Conservation (phyloP, 1,284 basidiomycete genomes). For the Clitocybe nebularis region DNA sequence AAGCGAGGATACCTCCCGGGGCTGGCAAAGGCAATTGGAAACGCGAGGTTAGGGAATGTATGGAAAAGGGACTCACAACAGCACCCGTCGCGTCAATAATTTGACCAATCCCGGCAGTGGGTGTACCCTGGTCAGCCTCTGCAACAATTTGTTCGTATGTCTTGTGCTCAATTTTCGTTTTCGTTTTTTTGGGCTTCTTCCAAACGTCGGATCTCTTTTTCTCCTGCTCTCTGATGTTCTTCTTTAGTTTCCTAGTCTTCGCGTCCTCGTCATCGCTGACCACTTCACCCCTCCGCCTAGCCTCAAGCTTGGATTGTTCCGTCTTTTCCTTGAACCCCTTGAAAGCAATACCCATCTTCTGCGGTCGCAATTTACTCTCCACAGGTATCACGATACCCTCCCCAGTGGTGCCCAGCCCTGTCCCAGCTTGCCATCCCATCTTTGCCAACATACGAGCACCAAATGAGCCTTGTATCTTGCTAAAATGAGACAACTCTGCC, state of each 20-base stretch:
- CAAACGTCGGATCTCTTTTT: slow-evolving; percentile 67
- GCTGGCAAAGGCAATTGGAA: slow-evolving; percentile 37
- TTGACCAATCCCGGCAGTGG: slow-evolving; percentile 63
- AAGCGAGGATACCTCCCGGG: slow-evolving; percentile 78
- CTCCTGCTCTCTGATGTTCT: slow-evolving; percentile 50
- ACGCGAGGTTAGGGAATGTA: slow-evolving; percentile 1
- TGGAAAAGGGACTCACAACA: slow-evolving; percentile 51
- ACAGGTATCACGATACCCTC: slow-evolving; percentile 89
- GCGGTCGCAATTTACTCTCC: slow-evolving; percentile 79
- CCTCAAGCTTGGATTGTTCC: slow-evolving; percentile 84
- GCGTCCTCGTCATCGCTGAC: slow-evolving; percentile 71
- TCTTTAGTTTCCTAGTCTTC: slow-evolving; percentile 41
- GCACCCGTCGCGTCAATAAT: slow-evolving; percentile 95
- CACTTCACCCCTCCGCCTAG: slow-evolving; percentile 66
- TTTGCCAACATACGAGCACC: slow-evolving; percentile 89
- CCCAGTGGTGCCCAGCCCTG: slow-evolving; percentile 75
- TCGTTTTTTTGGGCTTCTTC: slow-evolving; percentile 82
- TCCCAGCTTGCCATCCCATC: slow-evolving; percentile 89
- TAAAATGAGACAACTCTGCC: slow-evolving; percentile 75
- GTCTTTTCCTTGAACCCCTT: slow-evolving; percentile 87
- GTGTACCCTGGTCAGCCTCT: slow-evolving; percentile 67
- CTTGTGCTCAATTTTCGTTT: slow-evolving; percentile 85
- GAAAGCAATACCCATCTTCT: slow-evolving; percentile 83
- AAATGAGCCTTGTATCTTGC: slow-evolving; percentile 69
- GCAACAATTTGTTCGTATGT: slow-evolving; percentile 93